Base-by-base conservation (phyloP, 305 asterid species). In the Salvia sclarea region DNA sequence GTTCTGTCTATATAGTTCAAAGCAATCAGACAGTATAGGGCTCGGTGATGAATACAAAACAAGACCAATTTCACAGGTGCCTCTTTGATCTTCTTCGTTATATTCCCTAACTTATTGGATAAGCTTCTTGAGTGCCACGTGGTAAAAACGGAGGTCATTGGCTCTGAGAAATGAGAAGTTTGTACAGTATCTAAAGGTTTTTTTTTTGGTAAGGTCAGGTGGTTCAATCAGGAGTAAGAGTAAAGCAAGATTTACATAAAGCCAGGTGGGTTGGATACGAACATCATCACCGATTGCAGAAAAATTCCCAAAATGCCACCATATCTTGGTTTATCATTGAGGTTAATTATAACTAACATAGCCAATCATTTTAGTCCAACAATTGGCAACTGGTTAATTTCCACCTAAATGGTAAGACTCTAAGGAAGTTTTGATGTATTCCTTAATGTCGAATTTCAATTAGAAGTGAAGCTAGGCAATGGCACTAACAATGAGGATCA, bases 201-300 rank as follows among this genome's bases (percentile, higher is more conserved):
- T 17, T 2, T 2, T n/a, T 50, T 16, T 20, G 21, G 8, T 43
- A 21, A n/a, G 9, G 37, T 69, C 22, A 59, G 52, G 45, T 31
- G 38, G 59, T 33, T 33, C 57, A 8, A 47, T 18, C 54, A 18
- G 57, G 25, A 70, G 75, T 61, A n/a, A 48, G 59, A 71, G 64
- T 71, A 41, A 62, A 71, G 58, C 64, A 62, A 71, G 25, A 40
- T 37, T 40, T 22, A 49, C 55, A 48, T 2, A 49, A 31, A 24
- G 25, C 24, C 8, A 2, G 41, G 44, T 47, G 59, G 14, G 56
- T 40, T 16, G 65, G 65, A 41, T 17, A 54, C 18, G 7, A 43
- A 43, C 57, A 56, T 43, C 48, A 56, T 43, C 48, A 59, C 20
- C 4, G 6, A 37, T 11, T 48, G 12, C 14, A 16, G 30, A 54